A percentile compares a stretch with the other conserved stretches of the same genome.
phyloP scores from a whole-genome alignment of 371 early-diverging fungal genomes.

The Lichtheimia ornata region DNA sequence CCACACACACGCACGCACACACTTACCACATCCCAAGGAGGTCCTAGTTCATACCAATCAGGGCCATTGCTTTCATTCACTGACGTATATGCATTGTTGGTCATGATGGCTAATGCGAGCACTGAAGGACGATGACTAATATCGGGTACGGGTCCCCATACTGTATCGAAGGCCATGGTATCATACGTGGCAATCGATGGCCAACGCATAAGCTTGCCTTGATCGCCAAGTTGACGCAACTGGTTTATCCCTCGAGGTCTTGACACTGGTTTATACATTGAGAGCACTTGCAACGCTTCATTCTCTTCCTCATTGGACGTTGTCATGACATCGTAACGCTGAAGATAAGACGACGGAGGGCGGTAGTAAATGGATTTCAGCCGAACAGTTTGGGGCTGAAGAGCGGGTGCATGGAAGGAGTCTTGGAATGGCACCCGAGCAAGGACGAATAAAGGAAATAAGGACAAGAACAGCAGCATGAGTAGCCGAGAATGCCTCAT shows the following conservation, averaged over 20 bases:
- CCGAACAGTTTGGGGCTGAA: slow-evolving; percentile 6
- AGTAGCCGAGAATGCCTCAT: no score
- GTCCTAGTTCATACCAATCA: slow-evolving; percentile 78
- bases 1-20: slow-evolving; percentile 42
- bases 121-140: slow-evolving; percentile 71
- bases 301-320: no score
- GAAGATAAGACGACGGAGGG: slow-evolving; percentile 43
- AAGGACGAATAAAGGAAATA: background rate
- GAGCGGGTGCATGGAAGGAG: background rate
- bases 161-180: background rate
- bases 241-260: slow-evolving; percentile 26
- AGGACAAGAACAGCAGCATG: no score
- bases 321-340: slow-evolving; percentile 30
- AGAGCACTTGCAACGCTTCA: slow-evolving; percentile 15
- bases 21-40: slow-evolving; percentile 70
- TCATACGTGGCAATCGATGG: background rate
- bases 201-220: slow-evolving; percentile 16
- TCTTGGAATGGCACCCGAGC: background rate
- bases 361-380: slow-evolving; percentile 45
- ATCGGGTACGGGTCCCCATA: slow-evolving; percentile 61
- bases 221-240: slow-evolving; percentile 9
- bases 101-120: slow-evolving; percentile 74
- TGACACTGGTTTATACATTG: slow-evolving; percentile 22
- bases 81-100: slow-evolving; percentile 71
- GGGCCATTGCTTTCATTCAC: slow-evolving; percentile 42